Percentiles rank a stretch among this genome's conserved stretches.
Evolutionary conservation across 2,329 filamentous ascomycete genomes (phyloP).

Genomic region (Rasamsonia emersonii): DNA sequence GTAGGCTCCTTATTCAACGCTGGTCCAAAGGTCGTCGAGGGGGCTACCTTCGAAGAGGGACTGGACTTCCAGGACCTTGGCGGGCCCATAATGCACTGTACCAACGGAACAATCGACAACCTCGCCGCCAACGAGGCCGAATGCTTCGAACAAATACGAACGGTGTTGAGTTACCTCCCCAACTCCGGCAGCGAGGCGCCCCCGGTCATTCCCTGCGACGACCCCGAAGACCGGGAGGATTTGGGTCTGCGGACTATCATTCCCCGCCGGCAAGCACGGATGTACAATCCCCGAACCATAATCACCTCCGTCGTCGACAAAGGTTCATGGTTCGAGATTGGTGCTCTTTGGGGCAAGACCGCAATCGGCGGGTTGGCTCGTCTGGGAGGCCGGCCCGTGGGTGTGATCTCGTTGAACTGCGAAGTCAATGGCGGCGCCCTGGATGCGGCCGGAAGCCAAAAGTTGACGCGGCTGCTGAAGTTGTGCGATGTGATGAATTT

Average conservation of each 20-base stretch:
- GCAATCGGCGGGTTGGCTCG: slow-evolving; percentile 54
- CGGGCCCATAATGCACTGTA: slow-evolving; percentile 53
- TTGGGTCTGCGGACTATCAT: slow-evolving; percentile 47
- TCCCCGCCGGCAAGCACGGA: slow-evolving; percentile 48
- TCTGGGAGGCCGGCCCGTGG: slow-evolving; percentile 48
- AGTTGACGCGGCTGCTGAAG: slow-evolving; percentile 52
- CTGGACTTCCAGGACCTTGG: slow-evolving; percentile 52
- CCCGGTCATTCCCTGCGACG: slow-evolving; percentile 38
- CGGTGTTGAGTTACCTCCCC: slow-evolving; percentile 50
- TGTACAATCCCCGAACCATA: slow-evolving; percentile 52
- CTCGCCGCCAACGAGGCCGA: slow-evolving; percentile 52
- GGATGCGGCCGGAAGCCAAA: slow-evolving; percentile 53
- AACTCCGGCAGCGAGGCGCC: slow-evolving; percentile 49
- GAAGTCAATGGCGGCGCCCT: slow-evolving; percentile 55
- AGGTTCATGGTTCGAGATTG: slow-evolving; percentile 56
- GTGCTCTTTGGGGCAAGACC: slow-evolving; percentile 53
- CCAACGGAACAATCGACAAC: slow-evolving; percentile 60
- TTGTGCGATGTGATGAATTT: slow-evolving; percentile 59
- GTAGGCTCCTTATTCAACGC: slow-evolving; percentile 56
- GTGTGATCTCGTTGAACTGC: slow-evolving; percentile 52
- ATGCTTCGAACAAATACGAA: slow-evolving; percentile 53
- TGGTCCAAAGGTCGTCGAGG: slow-evolving; percentile 53
- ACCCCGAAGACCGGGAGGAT: slow-evolving; percentile 43
- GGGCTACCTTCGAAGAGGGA: slow-evolving; percentile 57
- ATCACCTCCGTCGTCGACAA: slow-evolving; percentile 50